Conservation (phyloP, 2,329 filamentous ascomycete genomes). For the Cladosporium sp. region DNA sequence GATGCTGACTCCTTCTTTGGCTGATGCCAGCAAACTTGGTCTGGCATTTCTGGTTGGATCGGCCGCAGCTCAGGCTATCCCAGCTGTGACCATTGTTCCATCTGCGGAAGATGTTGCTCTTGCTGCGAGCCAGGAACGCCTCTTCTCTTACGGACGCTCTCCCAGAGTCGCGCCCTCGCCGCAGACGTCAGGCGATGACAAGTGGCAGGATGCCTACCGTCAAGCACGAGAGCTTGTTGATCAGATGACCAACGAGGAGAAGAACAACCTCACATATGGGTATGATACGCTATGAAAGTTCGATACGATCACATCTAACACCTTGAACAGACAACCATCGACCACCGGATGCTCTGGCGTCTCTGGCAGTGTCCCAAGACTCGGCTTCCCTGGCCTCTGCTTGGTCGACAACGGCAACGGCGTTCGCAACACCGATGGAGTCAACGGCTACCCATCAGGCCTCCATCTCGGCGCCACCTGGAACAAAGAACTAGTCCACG, state of each 20-base stretch:
- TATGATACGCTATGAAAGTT: constrained; percentile 27
- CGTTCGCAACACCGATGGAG: constrained; percentile 33
- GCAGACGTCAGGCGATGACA: constrained; percentile 45
- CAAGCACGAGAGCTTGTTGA: constrained; percentile 34
- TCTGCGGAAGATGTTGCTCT: constrained; percentile 13
- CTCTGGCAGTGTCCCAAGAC: constrained; percentile 53
- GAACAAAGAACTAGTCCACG: constrained; percentile 39
- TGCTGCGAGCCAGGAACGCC: constrained; percentile 27
- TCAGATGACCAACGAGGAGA: constrained; percentile 39
- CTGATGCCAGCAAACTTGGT: constrained; percentile 9
- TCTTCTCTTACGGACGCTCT: constrained; percentile 34
- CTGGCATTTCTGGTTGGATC: constrained; percentile 10
- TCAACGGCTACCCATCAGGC: constrained; percentile 41
- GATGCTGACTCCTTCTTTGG: constrained; percentile 14
- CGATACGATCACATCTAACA: not conserved
- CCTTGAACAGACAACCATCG: not conserved
- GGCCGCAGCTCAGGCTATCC: not conserved
- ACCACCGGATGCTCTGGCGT: constrained; percentile 68
- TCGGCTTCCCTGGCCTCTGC: constrained; percentile 44
- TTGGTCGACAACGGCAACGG: constrained; percentile 42
- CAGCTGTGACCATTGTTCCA: not conserved
- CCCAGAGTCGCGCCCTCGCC: constrained; percentile 32
- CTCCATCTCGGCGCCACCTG: constrained; percentile 53
- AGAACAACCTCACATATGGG: constrained; percentile 37
- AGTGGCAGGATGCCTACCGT: constrained; percentile 38